phyloP scores from a whole-genome alignment of 2,329 filamentous ascomycete genomes.

The Curvularia lunata region DNA sequence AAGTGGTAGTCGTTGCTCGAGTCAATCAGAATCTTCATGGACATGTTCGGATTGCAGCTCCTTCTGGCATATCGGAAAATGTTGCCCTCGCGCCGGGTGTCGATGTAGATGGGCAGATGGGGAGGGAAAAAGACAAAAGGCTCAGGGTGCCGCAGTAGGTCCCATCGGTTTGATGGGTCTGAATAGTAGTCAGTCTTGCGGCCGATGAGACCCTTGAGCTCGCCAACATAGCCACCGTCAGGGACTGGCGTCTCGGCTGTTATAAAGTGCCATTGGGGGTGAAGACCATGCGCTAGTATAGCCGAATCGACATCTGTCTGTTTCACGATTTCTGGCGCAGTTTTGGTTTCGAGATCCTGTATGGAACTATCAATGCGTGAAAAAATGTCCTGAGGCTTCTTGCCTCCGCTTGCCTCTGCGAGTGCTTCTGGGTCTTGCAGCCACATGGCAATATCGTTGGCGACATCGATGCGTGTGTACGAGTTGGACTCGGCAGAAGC shows the following conservation, averaged over 20 bases:
- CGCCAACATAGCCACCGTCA: constrained; percentile 64
- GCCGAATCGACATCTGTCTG: constrained; percentile 60
- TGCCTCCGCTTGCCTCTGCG: constrained; percentile 69
- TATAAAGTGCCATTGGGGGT: constrained; percentile 74
- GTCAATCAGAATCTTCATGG: constrained; percentile 83
- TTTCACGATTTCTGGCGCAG: constrained; percentile 59
- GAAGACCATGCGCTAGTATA: constrained; percentile 59
- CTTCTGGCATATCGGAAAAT: constrained; percentile 86
- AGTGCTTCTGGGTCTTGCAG: constrained; percentile 75
- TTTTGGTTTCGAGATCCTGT: constrained; percentile 58
- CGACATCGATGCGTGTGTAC: constrained; percentile 76
- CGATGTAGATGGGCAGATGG: constrained; percentile 87
- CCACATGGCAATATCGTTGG: constrained; percentile 79
- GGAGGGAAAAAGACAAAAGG: constrained; percentile 74
- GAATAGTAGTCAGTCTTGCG: constrained; percentile 56
- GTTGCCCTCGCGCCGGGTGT: constrained; percentile 86
- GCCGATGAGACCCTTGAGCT: constrained; percentile 70
- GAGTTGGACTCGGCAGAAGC: constrained; percentile 72
- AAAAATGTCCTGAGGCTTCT: constrained; percentile 71
- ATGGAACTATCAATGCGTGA: constrained; percentile 63
- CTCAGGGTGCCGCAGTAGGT: constrained; percentile 56
- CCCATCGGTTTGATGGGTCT: constrained; percentile 56
- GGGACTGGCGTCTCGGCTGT: constrained; percentile 60
- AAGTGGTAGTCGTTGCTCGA: constrained; percentile 77
- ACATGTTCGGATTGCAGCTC: constrained; percentile 90